These are phyloP conservation scores for Eucalyptus decipiens DNA, from an alignment of 345 rosid genomes.

Conservation along the genomic window DNA sequence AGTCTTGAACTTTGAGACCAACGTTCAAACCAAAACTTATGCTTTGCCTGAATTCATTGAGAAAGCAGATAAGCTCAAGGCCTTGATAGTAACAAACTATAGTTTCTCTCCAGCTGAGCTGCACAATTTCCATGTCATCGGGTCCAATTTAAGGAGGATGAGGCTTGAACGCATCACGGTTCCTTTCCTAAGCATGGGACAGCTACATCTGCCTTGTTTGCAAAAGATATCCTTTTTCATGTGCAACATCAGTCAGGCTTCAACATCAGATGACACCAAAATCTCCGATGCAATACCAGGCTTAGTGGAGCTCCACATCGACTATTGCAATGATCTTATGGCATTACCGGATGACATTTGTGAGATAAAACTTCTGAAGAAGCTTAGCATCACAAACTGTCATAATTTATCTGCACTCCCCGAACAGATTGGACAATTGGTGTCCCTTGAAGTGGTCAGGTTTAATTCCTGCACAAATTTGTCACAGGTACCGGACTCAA, in stretches of 20 bases:
- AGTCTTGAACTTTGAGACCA: conserved; percentile 23
- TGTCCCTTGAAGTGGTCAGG: conserved; percentile 18
- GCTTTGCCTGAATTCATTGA: conserved; percentile 33
- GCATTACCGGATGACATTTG: conserved; percentile 22
- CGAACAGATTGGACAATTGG: conserved; percentile 15
- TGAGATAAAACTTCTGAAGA: not conserved
- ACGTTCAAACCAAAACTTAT: not conserved
- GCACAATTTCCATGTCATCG: conserved; percentile 14
- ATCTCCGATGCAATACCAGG: conserved; percentile 8
- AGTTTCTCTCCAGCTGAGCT: conserved; percentile 20
- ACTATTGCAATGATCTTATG: conserved; percentile 27
- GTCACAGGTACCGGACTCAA: conserved; percentile 17
- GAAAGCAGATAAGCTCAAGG: conserved; percentile 34
- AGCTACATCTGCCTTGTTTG: conserved; percentile 3
- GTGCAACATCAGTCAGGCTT: conserved; percentile 29
- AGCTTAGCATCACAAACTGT: conserved; percentile 44
- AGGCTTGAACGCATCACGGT: conserved; percentile 32
- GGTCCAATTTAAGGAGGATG: conserved; percentile 39
- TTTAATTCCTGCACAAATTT: conserved; percentile 33
- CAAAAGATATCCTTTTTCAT: conserved; percentile 27
- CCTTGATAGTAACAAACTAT: conserved; percentile 19
- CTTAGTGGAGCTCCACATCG: conserved; percentile 36
- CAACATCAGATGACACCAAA: not conserved
- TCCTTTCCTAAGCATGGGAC: not conserved
- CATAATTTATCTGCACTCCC: conserved; percentile 31